phyloP scores from a whole-genome alignment of 768 basidiomycete species.

The Boletus bicolor region DNA sequence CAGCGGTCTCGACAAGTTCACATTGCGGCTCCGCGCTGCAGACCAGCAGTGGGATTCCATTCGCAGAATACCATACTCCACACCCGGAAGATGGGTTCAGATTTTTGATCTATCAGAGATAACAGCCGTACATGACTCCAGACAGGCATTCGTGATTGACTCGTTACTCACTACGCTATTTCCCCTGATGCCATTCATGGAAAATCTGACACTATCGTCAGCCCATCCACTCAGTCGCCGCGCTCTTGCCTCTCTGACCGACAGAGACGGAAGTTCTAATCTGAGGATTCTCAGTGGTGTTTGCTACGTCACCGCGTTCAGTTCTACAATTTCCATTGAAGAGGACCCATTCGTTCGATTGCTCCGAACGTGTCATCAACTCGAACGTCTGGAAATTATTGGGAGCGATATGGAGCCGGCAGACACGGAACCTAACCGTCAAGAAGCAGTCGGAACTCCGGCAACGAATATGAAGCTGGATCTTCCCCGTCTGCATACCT shows the following conservation, averaged over 20 bases:
- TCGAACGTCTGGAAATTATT: slow-evolving; percentile 63
- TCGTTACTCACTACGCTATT: slow-evolving; percentile 62
- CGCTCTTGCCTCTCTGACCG: slow-evolving; percentile 48
- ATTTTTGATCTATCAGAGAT: slow-evolving; percentile 66
- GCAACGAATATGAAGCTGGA: slow-evolving; percentile 39
- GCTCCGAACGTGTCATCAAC: slow-evolving; percentile 49
- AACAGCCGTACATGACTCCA: slow-evolving; percentile 38
- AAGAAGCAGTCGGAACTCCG: slow-evolving; percentile 21
- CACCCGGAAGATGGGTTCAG: slow-evolving; percentile 86
- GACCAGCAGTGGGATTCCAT: slow-evolving; percentile 88
- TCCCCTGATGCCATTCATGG: slow-evolving; percentile 64
- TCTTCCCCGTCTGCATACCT: slow-evolving; percentile 54
- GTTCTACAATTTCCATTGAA: slow-evolving; percentile 21
- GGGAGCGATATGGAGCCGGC: slow-evolving; percentile 55
- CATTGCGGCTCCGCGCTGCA: slow-evolving; percentile 51
- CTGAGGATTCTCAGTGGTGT: slow-evolving; percentile 55
- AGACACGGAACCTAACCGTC: slow-evolving; percentile 40
- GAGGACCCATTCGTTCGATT: slow-evolving; percentile 60
- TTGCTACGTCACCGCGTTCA: slow-evolving; percentile 41
- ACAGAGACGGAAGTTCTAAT: slow-evolving; percentile 48
- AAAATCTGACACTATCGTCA: slow-evolving; percentile 50
- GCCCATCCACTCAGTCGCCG: slow-evolving; percentile 60
- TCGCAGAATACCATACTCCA: slow-evolving; percentile 79
- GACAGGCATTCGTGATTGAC: slow-evolving; percentile 55
- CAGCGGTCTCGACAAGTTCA: slow-evolving; percentile 51